These are phyloP conservation scores for Coniophora puteana DNA, from an alignment of 1,284 basidiomycete genomes.

Conservation along the genomic window DNA sequence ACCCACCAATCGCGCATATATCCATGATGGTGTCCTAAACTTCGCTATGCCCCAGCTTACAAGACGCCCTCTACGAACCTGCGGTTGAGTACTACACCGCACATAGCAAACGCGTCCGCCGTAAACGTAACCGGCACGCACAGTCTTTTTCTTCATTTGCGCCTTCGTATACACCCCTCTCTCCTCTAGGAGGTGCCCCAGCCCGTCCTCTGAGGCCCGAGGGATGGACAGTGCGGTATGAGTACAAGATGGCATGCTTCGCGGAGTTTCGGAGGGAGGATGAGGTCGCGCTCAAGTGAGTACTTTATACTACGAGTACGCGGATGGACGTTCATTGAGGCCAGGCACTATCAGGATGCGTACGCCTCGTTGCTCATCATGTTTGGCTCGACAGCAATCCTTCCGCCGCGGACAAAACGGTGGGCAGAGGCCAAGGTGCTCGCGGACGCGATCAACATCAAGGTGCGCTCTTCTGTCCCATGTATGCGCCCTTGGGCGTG, in stretches of 20 bases:
- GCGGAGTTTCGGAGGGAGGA: conserved; percentile 91
- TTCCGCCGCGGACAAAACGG: conserved; percentile 91
- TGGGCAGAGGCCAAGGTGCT: conserved; percentile 99
- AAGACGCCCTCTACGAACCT: conserved; percentile 83
- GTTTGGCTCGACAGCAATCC: conserved; percentile 81
- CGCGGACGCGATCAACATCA: conserved; percentile 86
- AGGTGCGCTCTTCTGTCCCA: conserved; percentile 43
- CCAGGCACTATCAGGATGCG: conserved; percentile 88
- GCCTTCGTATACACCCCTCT: conserved; percentile 35
- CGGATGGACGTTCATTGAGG: conserved; percentile 6
- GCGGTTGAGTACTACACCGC: conserved; percentile 91
- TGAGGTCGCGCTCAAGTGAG: conserved; percentile 82
- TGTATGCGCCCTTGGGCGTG: neutral
- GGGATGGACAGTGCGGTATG: conserved; percentile 95
- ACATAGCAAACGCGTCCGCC: conserved; percentile 86
- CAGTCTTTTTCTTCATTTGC: conserved; percentile 46
- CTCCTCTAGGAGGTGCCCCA: conserved; percentile 37
- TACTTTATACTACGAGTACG: conserved; percentile 16
- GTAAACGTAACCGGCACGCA: conserved; percentile 81
- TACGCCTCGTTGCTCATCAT: conserved; percentile 80
- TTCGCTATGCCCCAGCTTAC: conserved; percentile 50
- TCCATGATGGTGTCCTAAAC: conserved; percentile 6
- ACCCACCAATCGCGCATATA: neutral
- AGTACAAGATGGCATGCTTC: conserved; percentile 96
- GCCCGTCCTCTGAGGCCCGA: conserved; percentile 70